Percentiles rank a stretch among this genome's conserved stretches.
phyloP scores from a whole-genome alignment of 176 grass and related monocot species.

The Triticum timopheevii region DNA sequence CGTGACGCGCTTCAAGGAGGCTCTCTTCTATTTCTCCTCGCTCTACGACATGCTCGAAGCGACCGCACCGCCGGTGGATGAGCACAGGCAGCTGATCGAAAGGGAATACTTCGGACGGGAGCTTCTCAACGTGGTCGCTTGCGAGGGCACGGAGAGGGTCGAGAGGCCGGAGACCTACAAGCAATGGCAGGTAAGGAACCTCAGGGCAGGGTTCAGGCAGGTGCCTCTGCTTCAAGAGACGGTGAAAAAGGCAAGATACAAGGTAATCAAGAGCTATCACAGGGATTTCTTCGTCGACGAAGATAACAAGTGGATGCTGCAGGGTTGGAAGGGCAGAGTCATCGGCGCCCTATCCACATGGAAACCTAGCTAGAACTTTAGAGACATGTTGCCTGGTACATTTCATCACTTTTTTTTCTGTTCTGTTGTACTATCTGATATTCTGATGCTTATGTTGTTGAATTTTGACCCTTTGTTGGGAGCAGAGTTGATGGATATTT shows the following conservation, averaged over 20 bases:
- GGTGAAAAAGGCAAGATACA: slow-evolving; percentile 41
- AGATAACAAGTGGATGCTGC: slow-evolving; percentile 54
- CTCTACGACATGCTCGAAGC: slow-evolving; percentile 47
- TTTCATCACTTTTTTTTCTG: neutral
- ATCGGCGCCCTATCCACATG: slow-evolving; percentile 41
- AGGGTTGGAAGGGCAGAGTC: slow-evolving; percentile 48
- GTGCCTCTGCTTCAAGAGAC: slow-evolving; percentile 27
- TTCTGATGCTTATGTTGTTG: slow-evolving; percentile 9
- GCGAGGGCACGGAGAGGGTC: slow-evolving; percentile 44
- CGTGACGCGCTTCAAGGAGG: slow-evolving; percentile 50
- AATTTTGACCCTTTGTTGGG: neutral
- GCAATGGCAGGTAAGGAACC: slow-evolving; percentile 49
- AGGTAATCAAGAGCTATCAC: slow-evolving; percentile 39
- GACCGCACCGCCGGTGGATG: slow-evolving; percentile 7
- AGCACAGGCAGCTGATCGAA: slow-evolving; percentile 31
- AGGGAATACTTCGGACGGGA: slow-evolving; percentile 39
- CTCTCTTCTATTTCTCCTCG: slow-evolving; percentile 40
- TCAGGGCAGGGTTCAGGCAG: slow-evolving; percentile 43
- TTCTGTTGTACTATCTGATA: slow-evolving; percentile 11
- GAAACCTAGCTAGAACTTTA: slow-evolving; percentile 28
- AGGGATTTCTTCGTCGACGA: slow-evolving; percentile 53
- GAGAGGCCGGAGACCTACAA: slow-evolving; percentile 54
- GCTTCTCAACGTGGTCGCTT: slow-evolving; percentile 46
- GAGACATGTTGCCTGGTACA: neutral
- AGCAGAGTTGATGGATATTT: neutral